phyloP scores from a whole-genome alignment of 2,329 filamentous ascomycete genomes.

The Diplodia intermedia region DNA sequence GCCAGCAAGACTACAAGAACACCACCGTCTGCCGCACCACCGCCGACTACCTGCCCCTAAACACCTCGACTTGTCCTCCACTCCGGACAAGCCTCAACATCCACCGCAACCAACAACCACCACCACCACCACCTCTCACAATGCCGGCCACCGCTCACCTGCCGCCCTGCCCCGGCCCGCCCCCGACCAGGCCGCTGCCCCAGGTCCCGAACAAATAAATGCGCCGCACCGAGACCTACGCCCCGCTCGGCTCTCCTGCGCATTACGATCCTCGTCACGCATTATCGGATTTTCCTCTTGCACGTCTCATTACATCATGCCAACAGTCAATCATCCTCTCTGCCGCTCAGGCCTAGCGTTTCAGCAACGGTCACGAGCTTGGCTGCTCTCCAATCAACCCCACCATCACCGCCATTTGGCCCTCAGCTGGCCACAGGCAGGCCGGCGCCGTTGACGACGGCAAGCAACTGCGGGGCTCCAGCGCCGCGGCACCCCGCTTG shows the following conservation, averaged over 20 bases:
- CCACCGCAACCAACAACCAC: conserved; percentile 22
- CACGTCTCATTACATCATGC: conserved; percentile 31
- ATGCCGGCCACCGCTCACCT: conserved; percentile 52
- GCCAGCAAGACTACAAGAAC: conserved; percentile 13
- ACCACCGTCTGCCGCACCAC: conserved; percentile 27
- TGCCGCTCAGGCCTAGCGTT: conserved; percentile 27
- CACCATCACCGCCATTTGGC: conserved; percentile 30
- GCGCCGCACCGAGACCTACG: conserved; percentile 14
- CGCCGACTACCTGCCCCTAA: conserved; percentile 31
- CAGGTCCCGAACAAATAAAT: conserved; percentile 54
- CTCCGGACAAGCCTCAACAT: neutral
- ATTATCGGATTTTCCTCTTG: conserved; percentile 29
- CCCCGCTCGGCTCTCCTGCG: conserved; percentile 10
- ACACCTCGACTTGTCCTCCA: conserved; percentile 20
- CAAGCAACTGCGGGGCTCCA: conserved; percentile 20
- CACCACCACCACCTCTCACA: conserved; percentile 42
- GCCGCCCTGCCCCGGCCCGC: conserved; percentile 56
- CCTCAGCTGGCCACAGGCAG: conserved; percentile 6
- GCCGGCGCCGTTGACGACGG: conserved; percentile 6
- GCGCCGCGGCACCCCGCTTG: conserved; percentile 10
- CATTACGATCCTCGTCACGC: conserved; percentile 31
- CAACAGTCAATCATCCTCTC: conserved; percentile 24
- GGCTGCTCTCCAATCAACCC: conserved; percentile 28
- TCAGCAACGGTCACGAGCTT: conserved; percentile 29
- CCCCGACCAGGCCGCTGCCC: conserved; percentile 56